Evolutionary conservation across 2,329 filamentous ascomycete species (phyloP).

Genomic region (Rutstroemia sp.): DNA sequence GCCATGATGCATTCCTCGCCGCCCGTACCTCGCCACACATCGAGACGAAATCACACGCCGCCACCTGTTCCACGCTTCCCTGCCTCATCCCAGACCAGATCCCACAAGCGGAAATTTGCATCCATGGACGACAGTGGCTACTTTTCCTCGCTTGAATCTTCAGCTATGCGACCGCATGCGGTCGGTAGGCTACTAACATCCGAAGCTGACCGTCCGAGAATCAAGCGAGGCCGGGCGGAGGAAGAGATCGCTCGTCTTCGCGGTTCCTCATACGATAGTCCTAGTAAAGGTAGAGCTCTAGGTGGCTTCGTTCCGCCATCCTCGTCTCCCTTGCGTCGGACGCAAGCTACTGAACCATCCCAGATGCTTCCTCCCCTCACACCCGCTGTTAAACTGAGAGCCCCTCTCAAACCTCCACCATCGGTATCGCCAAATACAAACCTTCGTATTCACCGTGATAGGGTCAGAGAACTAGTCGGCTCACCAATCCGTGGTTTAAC

Average conservation of each 20-base stretch:
- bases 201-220: constrained; percentile 69
- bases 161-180: constrained; percentile 66
- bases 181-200: constrained; percentile 61
- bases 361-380: constrained; percentile 72
- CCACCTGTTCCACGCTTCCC: constrained; percentile 58
- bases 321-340: constrained; percentile 59
- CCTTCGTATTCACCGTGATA: constrained; percentile 77
- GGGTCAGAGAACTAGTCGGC: constrained; percentile 72
- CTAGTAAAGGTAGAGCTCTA: constrained; percentile 57
- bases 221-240: constrained; percentile 86
- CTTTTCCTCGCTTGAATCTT: constrained; percentile 93
- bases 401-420: constrained; percentile 45
- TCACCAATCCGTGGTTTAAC: constrained; percentile 58
- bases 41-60: constrained; percentile 62
- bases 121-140: constrained; percentile 93
- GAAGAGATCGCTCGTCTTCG: constrained; percentile 92
- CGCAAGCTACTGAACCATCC: constrained; percentile 38
- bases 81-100: constrained; percentile 54
- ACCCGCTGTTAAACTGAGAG: constrained; percentile 74
- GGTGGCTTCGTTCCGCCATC: constrained; percentile 38
- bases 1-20: constrained; percentile 85
- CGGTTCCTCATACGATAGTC: constrained; percentile 88
- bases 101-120: constrained; percentile 68
- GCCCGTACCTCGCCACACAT: constrained; percentile 57
- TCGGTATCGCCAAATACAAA: constrained; percentile 93